These are phyloP conservation scores for Paracoccidioides lutzii DNA, from an alignment of 2,329 filamentous ascomycete genomes.

Conservation along the genomic window DNA sequence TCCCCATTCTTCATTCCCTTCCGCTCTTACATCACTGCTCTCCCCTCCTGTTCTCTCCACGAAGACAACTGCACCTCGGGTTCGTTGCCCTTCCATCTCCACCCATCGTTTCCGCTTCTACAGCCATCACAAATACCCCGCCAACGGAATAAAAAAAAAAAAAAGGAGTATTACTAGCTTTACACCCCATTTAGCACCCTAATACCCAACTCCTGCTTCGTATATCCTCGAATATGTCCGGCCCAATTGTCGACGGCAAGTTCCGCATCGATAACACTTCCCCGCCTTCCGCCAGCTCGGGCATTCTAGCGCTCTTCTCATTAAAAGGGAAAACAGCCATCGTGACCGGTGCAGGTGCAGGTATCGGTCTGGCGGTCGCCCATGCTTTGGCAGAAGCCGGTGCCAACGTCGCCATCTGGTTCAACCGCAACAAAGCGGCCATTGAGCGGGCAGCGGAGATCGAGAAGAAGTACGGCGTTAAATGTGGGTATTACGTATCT, in stretches of 20 bases:
- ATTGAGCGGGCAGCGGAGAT: conserved; percentile 50
- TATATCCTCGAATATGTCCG: conserved; percentile 19
- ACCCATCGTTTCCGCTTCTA: too few relatives aligned
- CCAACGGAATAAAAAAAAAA: too few relatives aligned
- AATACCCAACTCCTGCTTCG: neutral
- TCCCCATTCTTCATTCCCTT: too few relatives aligned
- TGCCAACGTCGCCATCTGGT: conserved; percentile 60
- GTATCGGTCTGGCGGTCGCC: conserved; percentile 54
- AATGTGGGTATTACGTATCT: conserved; percentile 38
- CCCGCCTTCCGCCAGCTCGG: conserved; percentile 31
- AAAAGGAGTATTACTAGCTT: neutral
- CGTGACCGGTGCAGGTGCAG: conserved; percentile 55
- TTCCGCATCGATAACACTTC: conserved; percentile 48
- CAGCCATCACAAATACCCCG: too few relatives aligned
- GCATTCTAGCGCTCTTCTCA: conserved; percentile 54
- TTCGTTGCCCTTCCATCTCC: too few relatives aligned
- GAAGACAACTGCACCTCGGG: too few relatives aligned
- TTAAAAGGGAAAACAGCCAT: conserved; percentile 58
- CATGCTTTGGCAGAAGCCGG: conserved; percentile 56
- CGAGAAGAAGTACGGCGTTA: conserved; percentile 52
- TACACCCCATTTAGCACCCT: neutral
- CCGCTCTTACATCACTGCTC: too few relatives aligned
- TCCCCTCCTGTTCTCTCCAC: too few relatives aligned
- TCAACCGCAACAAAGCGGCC: conserved; percentile 56
- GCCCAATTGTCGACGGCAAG: conserved; percentile 23